Percentiles rank a stretch among this genome's conserved stretches.
phyloP scores from a whole-genome alignment of 768 basidiomycete species.

The Mycena epipterygia region DNA sequence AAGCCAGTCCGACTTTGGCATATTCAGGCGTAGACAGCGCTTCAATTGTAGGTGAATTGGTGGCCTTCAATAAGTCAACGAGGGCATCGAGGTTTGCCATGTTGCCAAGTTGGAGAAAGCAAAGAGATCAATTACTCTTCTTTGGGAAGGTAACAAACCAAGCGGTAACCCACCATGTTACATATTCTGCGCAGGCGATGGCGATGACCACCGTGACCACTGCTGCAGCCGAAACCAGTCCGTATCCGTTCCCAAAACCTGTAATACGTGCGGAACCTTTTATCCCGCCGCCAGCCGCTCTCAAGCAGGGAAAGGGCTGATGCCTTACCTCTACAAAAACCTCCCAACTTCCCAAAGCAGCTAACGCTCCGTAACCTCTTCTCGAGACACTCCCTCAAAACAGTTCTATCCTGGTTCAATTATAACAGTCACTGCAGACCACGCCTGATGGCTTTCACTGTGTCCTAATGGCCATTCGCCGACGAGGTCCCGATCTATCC shows the following conservation, averaged over 20 bases:
- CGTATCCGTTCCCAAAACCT: slow-evolving; percentile 83
- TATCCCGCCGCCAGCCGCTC: slow-evolving; percentile 56
- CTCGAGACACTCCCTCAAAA: slow-evolving; percentile 73
- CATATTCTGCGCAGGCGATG: slow-evolving; percentile 42
- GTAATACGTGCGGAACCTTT: slow-evolving; percentile 66
- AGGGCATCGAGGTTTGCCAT: slow-evolving; percentile 5
- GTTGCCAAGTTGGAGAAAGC: neutral
- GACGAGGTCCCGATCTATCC: slow-evolving; percentile 90
- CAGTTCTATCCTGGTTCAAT: slow-evolving; percentile 89
- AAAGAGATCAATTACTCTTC: neutral
- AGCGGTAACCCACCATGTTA: slow-evolving; percentile 46
- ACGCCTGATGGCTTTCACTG: slow-evolving; percentile 90
- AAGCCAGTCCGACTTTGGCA: neutral
- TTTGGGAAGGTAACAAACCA: no score
- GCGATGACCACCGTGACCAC: slow-evolving; percentile 48
- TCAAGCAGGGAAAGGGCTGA: slow-evolving; percentile 79
- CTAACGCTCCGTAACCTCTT: slow-evolving; percentile 79
- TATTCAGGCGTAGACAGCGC: neutral
- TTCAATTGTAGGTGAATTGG: neutral
- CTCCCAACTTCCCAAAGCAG: slow-evolving; percentile 79
- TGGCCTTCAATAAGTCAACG: neutral
- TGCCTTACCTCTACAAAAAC: slow-evolving; percentile 78
- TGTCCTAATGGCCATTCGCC: slow-evolving; percentile 85
- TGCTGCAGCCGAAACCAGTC: slow-evolving; percentile 49
- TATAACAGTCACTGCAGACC: slow-evolving; percentile 80